Evolutionary conservation across 352 stramenopile species (phyloP).

Genomic region (Phytophthora pistaciae): DNA sequence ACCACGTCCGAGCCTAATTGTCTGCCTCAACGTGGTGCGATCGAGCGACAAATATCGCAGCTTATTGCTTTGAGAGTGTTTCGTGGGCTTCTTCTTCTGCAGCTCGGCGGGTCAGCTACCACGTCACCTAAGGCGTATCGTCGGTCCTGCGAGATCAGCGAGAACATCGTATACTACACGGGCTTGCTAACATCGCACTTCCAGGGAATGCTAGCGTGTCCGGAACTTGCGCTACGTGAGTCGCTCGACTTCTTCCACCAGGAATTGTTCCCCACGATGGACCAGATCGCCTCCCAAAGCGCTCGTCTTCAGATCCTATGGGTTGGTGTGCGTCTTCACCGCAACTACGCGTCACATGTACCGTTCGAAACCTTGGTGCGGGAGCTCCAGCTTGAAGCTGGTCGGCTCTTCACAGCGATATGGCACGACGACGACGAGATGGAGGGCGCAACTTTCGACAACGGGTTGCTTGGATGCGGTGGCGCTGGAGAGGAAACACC

Average conservation of each 20-base stretch:
- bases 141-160: constrained; percentile 37
- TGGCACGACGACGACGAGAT: constrained; percentile 35
- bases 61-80: constrained; percentile 74
- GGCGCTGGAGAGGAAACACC: constrained; percentile 22
- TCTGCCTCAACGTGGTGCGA: constrained; percentile 3
- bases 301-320: constrained; percentile 69
- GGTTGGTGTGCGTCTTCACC: constrained; percentile 58
- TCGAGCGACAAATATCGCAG: constrained; percentile 59
- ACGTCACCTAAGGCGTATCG: constrained; percentile 39
- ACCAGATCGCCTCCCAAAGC: constrained; percentile 54
- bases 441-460: constrained; percentile 46
- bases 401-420: constrained; percentile 27
- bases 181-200: constrained; percentile 66
- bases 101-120: constrained; percentile 39
- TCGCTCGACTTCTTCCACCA: constrained; percentile 71
- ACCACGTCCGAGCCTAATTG: constrained; percentile 10
- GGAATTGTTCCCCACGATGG: constrained; percentile 57
- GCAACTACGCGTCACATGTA: constrained; percentile 39
- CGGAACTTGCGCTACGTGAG: constrained; percentile 54
- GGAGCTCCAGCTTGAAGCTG: constrained; percentile 50
- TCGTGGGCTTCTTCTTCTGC: constrained; percentile 52
- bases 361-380: constrained; percentile 51
- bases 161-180: constrained; percentile 62
- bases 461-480: constrained; percentile 47
- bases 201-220: constrained; percentile 44